Percentiles rank a stretch among this genome's conserved stretches.
phyloP scores from a whole-genome alignment of 805 yeast species.

The Grigorovia jiainica region DNA sequence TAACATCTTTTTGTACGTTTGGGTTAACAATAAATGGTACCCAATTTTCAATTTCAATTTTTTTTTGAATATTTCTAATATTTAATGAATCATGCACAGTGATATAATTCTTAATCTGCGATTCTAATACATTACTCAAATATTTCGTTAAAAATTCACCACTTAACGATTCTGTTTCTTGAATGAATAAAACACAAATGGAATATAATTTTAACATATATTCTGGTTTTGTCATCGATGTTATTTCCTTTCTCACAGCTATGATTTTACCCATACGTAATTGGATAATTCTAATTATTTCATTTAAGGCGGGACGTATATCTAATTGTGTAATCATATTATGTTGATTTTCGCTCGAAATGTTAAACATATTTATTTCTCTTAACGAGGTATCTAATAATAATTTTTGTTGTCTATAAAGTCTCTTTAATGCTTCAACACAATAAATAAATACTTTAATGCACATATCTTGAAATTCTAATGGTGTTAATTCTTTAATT shows the following conservation, averaged over 20 bases:
- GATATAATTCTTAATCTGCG: constrained; percentile 54
- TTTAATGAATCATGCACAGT: constrained; percentile 45
- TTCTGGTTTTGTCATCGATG: constrained; percentile 45
- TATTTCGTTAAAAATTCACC: constrained; percentile 52
- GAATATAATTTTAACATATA: constrained; percentile 60
- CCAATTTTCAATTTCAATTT: constrained; percentile 70
- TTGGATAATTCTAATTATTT: constrained; percentile 64
- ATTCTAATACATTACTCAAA: constrained; percentile 58
- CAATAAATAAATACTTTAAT: constrained; percentile 48
- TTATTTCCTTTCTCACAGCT: constrained; percentile 65
- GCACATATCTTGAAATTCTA: constrained; percentile 68
- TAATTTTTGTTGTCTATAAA: constrained; percentile 70
- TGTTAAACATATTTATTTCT: constrained; percentile 23
- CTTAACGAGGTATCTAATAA: constrained; percentile 61
- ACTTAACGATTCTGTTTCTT: constrained; percentile 75
- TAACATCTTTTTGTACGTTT: constrained; percentile 39
- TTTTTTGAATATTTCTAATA: constrained; percentile 36
- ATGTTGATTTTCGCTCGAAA: constrained; percentile 22
- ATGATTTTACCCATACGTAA: constrained; percentile 68
- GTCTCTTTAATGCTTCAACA: constrained; percentile 63
- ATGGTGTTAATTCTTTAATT: constrained; percentile 58
- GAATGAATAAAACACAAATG: constrained; percentile 57
- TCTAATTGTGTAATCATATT: constrained; percentile 50
- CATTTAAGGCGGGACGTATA: constrained; percentile 53
- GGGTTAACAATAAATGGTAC: constrained; percentile 52